Base-by-base conservation (phyloP, 371 early-diverging fungal genomes). In the Actinomucor elegans region DNA sequence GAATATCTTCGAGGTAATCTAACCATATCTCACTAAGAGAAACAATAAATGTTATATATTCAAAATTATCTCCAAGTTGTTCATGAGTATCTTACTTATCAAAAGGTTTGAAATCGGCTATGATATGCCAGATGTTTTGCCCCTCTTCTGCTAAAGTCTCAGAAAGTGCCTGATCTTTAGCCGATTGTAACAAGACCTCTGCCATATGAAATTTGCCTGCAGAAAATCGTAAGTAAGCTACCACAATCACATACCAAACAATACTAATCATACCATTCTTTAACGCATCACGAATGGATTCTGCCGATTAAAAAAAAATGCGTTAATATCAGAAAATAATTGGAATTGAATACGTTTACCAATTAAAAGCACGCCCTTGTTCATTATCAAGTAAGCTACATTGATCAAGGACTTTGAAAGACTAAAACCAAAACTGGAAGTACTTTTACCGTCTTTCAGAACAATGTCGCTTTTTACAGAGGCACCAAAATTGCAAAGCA, bases 341-440 rank as follows among this genome's bases (percentile, higher is more conserved):
- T 24, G 20, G 10, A 33, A 11, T 18, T 11, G 5, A 17, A 5
- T 20, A 21, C 12, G 9, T 49, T 60, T 72, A 74, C 77, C 66
- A 11, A 70, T 46, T 0, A 72, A 28, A 8, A 49, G 53, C 3
- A 52, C 45, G 11, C 68, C 67, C 18, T 61, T 59, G 20, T 78
- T 72, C 55, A 83, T 66, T 31, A 83, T 73, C 18, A 79, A 50
- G 48, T 81, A 84, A 3, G 81, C 75, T 49, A 86, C 57, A 32
- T 77, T 75, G 66, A 84, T 77, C 57, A 75, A 67, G 40, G 70
- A 64, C 27, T 62, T 52, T 2, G 75, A 75, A 18, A 78, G 54
- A 40, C 66, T 65, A 35, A 65, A 65, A 5, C 66, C 60, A 23
- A 83, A 71, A 2, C 68, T 72, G 1, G 80, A 60, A 2, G 55